Percentiles rank a stretch among this genome's conserved stretches.
Conservation (phyloP, 805 yeast genomes). For the Suhomyces vadensis region DNA sequence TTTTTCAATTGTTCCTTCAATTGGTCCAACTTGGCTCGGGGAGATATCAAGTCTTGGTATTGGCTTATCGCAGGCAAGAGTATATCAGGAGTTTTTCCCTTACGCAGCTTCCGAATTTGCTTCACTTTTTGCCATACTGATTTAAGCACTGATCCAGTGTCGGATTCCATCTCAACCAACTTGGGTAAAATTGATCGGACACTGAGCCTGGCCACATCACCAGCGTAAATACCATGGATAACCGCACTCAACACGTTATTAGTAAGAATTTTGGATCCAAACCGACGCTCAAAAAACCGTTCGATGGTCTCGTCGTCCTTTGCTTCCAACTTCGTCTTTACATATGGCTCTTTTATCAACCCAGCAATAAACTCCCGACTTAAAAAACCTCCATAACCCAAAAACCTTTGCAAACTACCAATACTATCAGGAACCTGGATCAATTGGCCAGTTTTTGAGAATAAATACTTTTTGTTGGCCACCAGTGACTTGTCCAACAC, state of each 20-base stretch:
- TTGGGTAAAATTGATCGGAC: constrained; percentile 58
- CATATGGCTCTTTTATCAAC: constrained; percentile 53
- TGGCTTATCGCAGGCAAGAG: constrained; percentile 20
- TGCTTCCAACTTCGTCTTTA: constrained; percentile 18
- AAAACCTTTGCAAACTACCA: constrained; percentile 28
- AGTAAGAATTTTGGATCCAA: constrained; percentile 53
- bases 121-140: constrained; percentile 40
- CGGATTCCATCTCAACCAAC: constrained; percentile 56
- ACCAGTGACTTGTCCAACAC: constrained; percentile 58
- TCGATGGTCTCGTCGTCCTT: constrained; percentile 69
- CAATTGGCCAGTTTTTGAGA: constrained; percentile 48
- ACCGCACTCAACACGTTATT: constrained; percentile 74
- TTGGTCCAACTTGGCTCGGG: constrained; percentile 38
- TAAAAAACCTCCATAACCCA: constrained; percentile 44
- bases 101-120: constrained; percentile 10
- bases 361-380: constrained; percentile 44
- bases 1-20: constrained; percentile 43
- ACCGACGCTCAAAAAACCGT: constrained; percentile 65
- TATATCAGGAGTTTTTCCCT: not conserved
- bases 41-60: constrained; percentile 44
- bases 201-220: constrained; percentile 65
- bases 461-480: constrained; percentile 73
- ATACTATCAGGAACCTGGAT: constrained; percentile 55
- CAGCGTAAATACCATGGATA: constrained; percentile 86
- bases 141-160: constrained; percentile 58